Evolutionary conservation across 2,329 filamentous ascomycete genomes (phyloP).

Genomic region (Pestalotiopsis sp.): DNA sequence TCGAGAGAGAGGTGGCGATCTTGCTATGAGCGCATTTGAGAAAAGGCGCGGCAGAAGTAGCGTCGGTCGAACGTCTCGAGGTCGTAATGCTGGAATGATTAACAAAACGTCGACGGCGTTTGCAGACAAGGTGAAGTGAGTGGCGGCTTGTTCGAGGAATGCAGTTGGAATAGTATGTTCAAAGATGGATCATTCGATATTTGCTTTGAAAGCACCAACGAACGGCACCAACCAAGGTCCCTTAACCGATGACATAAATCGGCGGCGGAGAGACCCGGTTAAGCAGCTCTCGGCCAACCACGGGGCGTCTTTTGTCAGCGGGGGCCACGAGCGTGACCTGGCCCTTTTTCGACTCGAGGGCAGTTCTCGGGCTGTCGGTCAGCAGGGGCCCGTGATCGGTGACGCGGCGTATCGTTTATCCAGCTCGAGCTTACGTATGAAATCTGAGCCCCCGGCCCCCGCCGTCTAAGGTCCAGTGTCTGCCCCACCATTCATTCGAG

Average conservation of each 20-base stretch:
- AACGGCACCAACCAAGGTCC: background rate
- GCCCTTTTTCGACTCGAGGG: background rate
- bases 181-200: conserved; percentile 11
- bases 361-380: background rate
- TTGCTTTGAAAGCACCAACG: conserved; percentile 12
- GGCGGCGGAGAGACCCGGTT: conserved; percentile 5
- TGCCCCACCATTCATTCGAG: background rate
- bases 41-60: background rate
- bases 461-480: background rate
- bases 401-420: background rate
- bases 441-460: background rate
- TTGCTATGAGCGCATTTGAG: conserved; percentile 9
- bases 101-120: background rate
- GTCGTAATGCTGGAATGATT: background rate
- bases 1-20: background rate
- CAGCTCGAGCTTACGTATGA: background rate
- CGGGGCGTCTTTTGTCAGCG: conserved; percentile 6
- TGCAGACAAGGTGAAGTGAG: background rate
- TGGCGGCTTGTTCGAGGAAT: background rate
- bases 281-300: conserved; percentile 7
- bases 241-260: conserved; percentile 13
- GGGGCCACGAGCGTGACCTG: background rate
- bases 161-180: background rate
- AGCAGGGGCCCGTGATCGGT: background rate
- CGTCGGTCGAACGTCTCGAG: background rate